Conservation (phyloP, 2,329 filamentous ascomycete genomes). For the Neophaeococcomyces aloes region DNA sequence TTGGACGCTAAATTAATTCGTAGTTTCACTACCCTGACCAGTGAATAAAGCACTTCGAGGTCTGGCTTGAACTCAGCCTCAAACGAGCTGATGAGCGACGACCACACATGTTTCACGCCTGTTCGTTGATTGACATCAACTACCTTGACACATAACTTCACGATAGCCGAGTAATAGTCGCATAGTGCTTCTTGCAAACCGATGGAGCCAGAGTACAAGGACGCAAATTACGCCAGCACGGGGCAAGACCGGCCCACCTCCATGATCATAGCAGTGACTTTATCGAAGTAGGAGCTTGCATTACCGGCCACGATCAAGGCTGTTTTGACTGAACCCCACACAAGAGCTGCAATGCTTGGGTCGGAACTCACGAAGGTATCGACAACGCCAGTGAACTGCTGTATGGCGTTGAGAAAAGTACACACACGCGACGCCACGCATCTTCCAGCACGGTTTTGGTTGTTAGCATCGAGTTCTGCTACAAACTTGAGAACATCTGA, state of each 20-base stretch:
- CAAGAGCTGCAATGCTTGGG: conserved; percentile 10
- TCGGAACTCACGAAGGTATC: conserved; percentile 20
- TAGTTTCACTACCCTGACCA: conserved; percentile 4
- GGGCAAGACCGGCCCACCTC: conserved; percentile 16
- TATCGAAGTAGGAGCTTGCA: conserved; percentile 20
- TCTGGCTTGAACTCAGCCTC: conserved; percentile 10
- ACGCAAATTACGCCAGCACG: conserved; percentile 16
- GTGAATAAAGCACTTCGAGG: not conserved
- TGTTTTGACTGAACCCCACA: conserved; percentile 20
- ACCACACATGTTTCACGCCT: conserved; percentile 8
- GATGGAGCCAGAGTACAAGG: conserved; percentile 14
- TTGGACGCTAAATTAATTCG: conserved; percentile 10
- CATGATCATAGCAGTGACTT: conserved; percentile 20
- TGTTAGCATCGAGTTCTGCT: conserved; percentile 16
- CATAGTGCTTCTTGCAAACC: conserved; percentile 15
- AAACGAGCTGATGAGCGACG: conserved; percentile 11
- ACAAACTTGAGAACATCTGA: conserved; percentile 15
- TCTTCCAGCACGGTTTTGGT: conserved; percentile 9
- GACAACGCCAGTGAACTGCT: conserved; percentile 18
- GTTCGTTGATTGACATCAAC: conserved; percentile 13
- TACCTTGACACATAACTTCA: conserved; percentile 15
- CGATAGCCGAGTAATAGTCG: conserved; percentile 16
- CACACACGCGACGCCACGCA: conserved; percentile 19
- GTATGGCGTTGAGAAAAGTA: conserved; percentile 17
- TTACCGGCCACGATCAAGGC: conserved; percentile 13